These are phyloP conservation scores for Spirogloea muscicola DNA, from an alignment of 139 green algal species.

Conservation along the genomic window DNA sequence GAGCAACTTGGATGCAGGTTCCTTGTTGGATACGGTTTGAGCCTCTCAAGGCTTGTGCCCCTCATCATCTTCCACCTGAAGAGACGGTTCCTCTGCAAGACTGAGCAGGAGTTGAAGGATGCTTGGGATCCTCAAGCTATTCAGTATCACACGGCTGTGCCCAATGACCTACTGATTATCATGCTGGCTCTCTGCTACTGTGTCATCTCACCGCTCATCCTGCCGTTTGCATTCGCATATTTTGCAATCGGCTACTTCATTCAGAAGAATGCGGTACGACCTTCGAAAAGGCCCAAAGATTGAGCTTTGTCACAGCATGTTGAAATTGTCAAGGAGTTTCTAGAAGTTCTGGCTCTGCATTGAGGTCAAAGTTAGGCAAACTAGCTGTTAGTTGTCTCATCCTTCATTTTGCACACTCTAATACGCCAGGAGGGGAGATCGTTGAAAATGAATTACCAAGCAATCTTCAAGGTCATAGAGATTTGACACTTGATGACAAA, in stretches of 20 bases:
- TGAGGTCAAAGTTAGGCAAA: too few species aligned
- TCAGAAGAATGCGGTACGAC: constrained; percentile 13
- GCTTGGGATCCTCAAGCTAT: constrained; percentile 7
- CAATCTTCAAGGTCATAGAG: too few species aligned
- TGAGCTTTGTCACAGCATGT: too few species aligned
- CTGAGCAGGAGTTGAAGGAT: constrained; percentile 7
- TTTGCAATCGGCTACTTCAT: constrained; percentile 36
- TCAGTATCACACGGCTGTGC: constrained; percentile 3
- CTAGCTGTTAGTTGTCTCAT: too few species aligned
- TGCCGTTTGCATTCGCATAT: constrained; percentile 18
- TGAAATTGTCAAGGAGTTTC: too few species aligned
- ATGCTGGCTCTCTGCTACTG: constrained; percentile 33
- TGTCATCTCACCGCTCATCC: constrained; percentile 36
- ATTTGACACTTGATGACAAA: too few species aligned
- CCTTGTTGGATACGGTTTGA: constrained; percentile 32
- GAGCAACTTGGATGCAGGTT: background rate
- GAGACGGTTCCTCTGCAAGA: constrained; percentile 6
- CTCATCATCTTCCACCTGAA: constrained; percentile 20
- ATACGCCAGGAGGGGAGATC: too few species aligned
- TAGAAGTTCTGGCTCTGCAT: too few species aligned
- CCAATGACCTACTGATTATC: constrained; percentile 32
- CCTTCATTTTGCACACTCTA: too few species aligned
- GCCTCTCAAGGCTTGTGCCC: constrained; percentile 10
- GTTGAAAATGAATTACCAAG: too few species aligned
- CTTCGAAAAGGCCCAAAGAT: too few species aligned